These are phyloP conservation scores for Chalciporus sphaerocephalus DNA, from an alignment of 768 basidiomycete species.

Conservation along the genomic window DNA sequence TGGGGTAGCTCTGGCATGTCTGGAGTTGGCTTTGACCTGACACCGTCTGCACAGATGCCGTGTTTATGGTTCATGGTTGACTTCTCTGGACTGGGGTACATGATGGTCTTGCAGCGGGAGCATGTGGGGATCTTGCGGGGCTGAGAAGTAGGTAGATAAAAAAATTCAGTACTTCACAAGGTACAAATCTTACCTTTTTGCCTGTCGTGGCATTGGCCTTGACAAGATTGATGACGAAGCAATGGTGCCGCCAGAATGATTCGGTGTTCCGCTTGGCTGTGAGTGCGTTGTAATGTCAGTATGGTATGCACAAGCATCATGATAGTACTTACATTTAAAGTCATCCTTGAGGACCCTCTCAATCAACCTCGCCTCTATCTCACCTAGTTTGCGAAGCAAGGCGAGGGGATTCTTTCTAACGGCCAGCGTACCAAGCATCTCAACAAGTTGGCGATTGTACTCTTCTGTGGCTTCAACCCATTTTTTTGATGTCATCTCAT, in stretches of 20 bases:
- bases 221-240: background rate
- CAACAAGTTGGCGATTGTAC: background rate
- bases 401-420: conserved; percentile 1
- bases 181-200: background rate
- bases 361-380: conserved; percentile 4
- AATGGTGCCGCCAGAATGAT: background rate
- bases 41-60: background rate
- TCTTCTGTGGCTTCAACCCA: background rate
- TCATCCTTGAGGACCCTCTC: conserved; percentile 3
- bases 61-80: conserved; percentile 1
- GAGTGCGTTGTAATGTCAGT: no score
- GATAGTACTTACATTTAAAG: conserved; percentile 10
- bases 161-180: background rate
- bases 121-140: background rate
- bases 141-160: background rate
- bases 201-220: background rate
- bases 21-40: background rate
- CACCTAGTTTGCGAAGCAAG: conserved; percentile 1
- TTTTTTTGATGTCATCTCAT: background rate
- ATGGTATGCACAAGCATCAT: no score
- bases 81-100: conserved; percentile 2
- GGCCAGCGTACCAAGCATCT: background rate
- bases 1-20: background rate
- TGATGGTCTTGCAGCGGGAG: conserved; percentile 2
- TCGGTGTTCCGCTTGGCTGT: background rate